Evolutionary conservation across 2,329 filamentous ascomycete species (phyloP).

Genomic region (Ophiostoma triangulosporum): DNA sequence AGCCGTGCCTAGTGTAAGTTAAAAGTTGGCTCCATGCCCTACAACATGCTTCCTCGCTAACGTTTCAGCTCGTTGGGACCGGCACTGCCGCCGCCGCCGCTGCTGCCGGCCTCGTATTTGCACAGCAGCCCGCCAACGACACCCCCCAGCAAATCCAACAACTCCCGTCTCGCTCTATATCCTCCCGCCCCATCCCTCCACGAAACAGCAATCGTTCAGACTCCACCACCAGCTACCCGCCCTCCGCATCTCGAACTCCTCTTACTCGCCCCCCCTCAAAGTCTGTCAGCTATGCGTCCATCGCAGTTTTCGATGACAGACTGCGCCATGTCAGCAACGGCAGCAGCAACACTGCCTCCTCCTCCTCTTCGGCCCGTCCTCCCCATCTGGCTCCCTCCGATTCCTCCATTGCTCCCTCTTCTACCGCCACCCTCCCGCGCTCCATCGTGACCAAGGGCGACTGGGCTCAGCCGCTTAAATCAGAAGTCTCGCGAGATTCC

Average conservation of each 20-base stretch:
- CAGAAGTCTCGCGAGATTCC: conserved; percentile 32
- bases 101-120: conserved; percentile 45
- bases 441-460: conserved; percentile 28
- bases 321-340: conserved; percentile 19
- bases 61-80: conserved; percentile 42
- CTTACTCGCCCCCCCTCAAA: conserved; percentile 32
- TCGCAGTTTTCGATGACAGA: conserved; percentile 3
- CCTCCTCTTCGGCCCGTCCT: conserved; percentile 10
- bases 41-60: background rate
- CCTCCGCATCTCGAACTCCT: conserved; percentile 2
- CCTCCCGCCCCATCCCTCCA: conserved; percentile 8
- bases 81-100: conserved; percentile 49
- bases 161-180: conserved; percentile 12
- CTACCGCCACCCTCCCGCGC: conserved; percentile 18
- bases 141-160: conserved; percentile 18
- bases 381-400: conserved; percentile 11
- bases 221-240: background rate
- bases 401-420: conserved; percentile 16
- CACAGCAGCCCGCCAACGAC: conserved; percentile 37
- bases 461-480: conserved; percentile 20
- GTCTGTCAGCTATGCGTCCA: conserved; percentile 22
- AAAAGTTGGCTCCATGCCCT: no score
- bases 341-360: conserved; percentile 15
- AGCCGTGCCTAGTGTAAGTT: conserved; percentile 33
- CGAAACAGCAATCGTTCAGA: conserved; percentile 16